Base-by-base conservation (phyloP, 1,139 yeast genomes). In the Suhomyces ambrosiae region DNA sequence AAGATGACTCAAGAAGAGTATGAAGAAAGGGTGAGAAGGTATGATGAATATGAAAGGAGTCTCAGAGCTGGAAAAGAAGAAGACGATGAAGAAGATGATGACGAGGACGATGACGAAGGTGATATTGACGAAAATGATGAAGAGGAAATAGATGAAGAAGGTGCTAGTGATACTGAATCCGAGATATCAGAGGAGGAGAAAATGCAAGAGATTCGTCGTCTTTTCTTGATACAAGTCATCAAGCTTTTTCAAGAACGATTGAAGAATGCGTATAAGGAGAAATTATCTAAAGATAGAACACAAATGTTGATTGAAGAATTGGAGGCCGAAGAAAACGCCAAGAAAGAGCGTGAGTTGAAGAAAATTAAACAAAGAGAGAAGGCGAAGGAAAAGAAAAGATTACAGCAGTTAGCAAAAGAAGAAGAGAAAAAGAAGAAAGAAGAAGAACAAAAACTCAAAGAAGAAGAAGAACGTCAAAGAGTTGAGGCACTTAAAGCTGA, bases 161-260 rank as follows among this genome's bases (percentile, higher is more conserved):
- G 55, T 15, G 58, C 53, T 1, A 63, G 71, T 41, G 71, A 65
- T 41, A 61, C 65, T 3, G 74, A 65, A 35, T 60, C 65, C 13
- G 76, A 74, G 39, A 65, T 78, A 12, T 73, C 79, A 7, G 86
- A 82, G 45, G 83, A 79, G 47, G 84, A 78, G 46, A 75, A 87
- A 40, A 66, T 84, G 60, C 83, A 80, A 47, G 95, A 87, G 56
- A 82, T 90, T 19, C 80, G 88, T 30, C 79, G 85, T 32, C 72
- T 86, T 64, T 77, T 88, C 44, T 86, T 86, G 50, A 76, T 85
- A 44, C 80, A 87, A 47, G 85, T 88, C 1, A 83, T 90, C 10
- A 78, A 85, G 40, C 68, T 86, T 50, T 75, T 87, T 52, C 89
- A 85, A 52, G 81, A 78, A 49, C 72, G 88, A 38, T 78, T 88